Base-by-base conservation (phyloP, 306 rosid species). In the Ceratonia siliqua region DNA sequence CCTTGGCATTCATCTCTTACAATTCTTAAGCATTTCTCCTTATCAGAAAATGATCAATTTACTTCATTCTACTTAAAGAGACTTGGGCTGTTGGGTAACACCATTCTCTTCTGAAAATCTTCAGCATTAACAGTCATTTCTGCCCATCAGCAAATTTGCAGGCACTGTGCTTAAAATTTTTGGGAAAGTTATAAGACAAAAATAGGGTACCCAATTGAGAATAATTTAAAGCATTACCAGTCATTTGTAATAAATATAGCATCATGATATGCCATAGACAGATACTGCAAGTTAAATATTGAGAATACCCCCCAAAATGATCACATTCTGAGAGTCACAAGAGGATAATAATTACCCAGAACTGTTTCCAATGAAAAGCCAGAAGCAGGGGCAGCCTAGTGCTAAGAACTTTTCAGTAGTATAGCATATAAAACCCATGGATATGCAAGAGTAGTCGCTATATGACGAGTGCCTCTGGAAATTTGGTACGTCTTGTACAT, bases 401-500 rank as follows among this genome's bases (percentile, higher is more conserved):
- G 24, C 69, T 28, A 54, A 24, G 12, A 39, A 57, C 6, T 52
- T 54, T 68, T 21, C 77, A 36, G 30, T 35, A 74, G 61, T 33
- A 28, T 4, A 38, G 25, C 65, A 73, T 69, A 65, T 64, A 15
- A 21, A 33, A 57, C 14, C 53, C 67, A 70, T 18, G 25, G 11
- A 20, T 54, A 78, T 70, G 77, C 33, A 14, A 21, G 11, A 36
- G 63, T 35, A 70, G 43, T 59, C 24, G 32, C 30, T 38, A 4
- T 35, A 35, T 43, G 62, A 72, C 66, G 33, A 43, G 5, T 55
- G 38, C 17, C 68, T 17, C 20, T 20, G 22, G 11, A 66, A 67
- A 56, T 8, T 57, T 38, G 36, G 42, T 20, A 10, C 50, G 18
- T 59, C 39, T 69, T 54, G 87, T 67, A 55, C 63, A 59, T 17